These are phyloP conservation scores for Ciborinia camelliae DNA, from an alignment of 2,329 filamentous ascomycete species.

Conservation along the genomic window DNA sequence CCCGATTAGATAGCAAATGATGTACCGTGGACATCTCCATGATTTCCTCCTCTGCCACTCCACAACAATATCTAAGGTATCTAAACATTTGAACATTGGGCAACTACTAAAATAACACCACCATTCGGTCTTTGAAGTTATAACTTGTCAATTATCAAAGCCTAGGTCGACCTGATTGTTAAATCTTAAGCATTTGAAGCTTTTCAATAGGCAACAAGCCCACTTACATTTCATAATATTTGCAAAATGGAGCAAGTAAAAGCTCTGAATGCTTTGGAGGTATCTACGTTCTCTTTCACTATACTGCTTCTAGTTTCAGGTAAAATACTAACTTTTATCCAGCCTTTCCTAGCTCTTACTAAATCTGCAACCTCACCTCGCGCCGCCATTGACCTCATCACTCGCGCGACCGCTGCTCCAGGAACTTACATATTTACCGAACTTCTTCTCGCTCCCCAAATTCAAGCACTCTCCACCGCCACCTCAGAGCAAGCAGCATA, in stretches of 20 bases:
- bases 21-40: background rate
- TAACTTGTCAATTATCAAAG: background rate
- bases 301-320: background rate
- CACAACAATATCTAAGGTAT: background rate
- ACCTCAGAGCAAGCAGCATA: conserved; percentile 60
- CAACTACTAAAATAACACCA: background rate
- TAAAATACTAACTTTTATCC: conserved; percentile 42
- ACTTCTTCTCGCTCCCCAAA: conserved; percentile 75
- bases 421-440: conserved; percentile 93
- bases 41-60: background rate
- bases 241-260: conserved; percentile 68
- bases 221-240: conserved; percentile 10
- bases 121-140: background rate
- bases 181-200: background rate
- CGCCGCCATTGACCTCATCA: conserved; percentile 80
- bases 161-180: background rate
- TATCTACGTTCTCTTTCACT: conserved; percentile 36
- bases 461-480: conserved; percentile 64
- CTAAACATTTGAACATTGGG: background rate
- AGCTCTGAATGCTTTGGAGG: conserved; percentile 62
- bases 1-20: conserved; percentile 15
- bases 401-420: conserved; percentile 81
- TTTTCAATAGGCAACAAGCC: conserved; percentile 14
- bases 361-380: conserved; percentile 81
- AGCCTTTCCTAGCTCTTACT: conserved; percentile 88